Percentiles rank a stretch among this genome's conserved stretches.
Evolutionary conservation across 192 early-diverging fungal species (phyloP).

Genomic region (Obelidium mucronatum): DNA sequence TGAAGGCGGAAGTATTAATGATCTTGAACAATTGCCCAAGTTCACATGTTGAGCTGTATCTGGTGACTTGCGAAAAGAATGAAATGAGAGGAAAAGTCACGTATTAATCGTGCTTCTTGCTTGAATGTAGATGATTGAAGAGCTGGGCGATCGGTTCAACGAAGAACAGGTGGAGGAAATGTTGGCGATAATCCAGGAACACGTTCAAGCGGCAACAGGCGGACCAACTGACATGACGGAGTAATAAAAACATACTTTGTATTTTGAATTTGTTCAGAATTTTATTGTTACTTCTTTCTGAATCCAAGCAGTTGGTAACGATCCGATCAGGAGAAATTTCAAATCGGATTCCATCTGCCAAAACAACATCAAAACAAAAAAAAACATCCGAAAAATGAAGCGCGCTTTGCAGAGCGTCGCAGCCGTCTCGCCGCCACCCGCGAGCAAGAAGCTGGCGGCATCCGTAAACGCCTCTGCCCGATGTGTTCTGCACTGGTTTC

Average conservation of each 20-base stretch:
- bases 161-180: constrained; percentile 27
- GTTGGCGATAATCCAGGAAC: constrained; percentile 19
- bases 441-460: no score
- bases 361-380: no score
- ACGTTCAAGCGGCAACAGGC: background rate
- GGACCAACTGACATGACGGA: background rate
- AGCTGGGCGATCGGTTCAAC: constrained; percentile 13
- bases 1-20: constrained; percentile 19
- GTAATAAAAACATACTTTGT: no score
- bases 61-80: background rate
- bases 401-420: no score
- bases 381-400: no score
- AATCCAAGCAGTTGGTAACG: no score
- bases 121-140: constrained; percentile 34
- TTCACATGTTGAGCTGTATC: constrained; percentile 26
- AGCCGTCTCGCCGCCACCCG: no score
- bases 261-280: no score
- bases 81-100: background rate
- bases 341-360: no score
- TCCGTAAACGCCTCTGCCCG: no score
- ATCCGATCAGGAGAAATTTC: no score
- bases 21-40: constrained; percentile 3
- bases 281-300: no score
- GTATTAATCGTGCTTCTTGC: background rate
- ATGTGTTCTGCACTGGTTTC: constrained; percentile 29